Percentiles rank a stretch among this genome's conserved stretches.
phyloP scores from a whole-genome alignment of 768 basidiomycete genomes.

The Kwoniella newhampshirensis region DNA sequence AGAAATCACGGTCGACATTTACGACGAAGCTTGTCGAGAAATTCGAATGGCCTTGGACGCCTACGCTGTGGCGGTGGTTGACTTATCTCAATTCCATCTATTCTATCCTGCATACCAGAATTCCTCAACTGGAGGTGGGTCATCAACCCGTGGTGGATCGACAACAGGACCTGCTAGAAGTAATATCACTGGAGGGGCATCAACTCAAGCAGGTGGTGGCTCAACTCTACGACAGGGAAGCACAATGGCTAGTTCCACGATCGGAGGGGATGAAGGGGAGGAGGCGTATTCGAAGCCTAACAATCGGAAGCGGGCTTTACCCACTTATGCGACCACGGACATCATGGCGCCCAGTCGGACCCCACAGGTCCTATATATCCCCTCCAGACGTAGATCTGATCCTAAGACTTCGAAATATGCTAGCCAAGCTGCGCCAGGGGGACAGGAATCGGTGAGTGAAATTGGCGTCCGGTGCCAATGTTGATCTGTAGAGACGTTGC shows the following conservation, averaged over 20 bases:
- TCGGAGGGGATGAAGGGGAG: slow-evolving; percentile 16
- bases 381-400: slow-evolving; percentile 24
- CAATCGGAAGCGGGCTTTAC: slow-evolving; percentile 19
- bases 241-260: not conserved
- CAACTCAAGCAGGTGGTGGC: not conserved
- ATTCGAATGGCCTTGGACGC: slow-evolving; percentile 43
- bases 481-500: not conserved
- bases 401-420: not conserved
- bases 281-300: slow-evolving; percentile 30
- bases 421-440: not conserved
- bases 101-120: slow-evolving; percentile 48
- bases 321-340: slow-evolving; percentile 37
- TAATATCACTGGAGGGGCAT: slow-evolving; percentile 6
- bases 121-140: slow-evolving; percentile 29
- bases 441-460: slow-evolving; percentile 1
- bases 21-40: slow-evolving; percentile 47
- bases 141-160: slow-evolving; percentile 19
- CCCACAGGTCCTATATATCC: slow-evolving; percentile 43
- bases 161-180: slow-evolving; percentile 6
- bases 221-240: slow-evolving; percentile 1
- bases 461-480: slow-evolving; percentile 4
- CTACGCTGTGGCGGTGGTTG: slow-evolving; percentile 46
- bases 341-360: slow-evolving; percentile 31
- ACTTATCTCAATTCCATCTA: slow-evolving; percentile 48
- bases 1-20: slow-evolving; percentile 35